Evolutionary conservation across 2,329 filamentous ascomycete genomes (phyloP).

Genomic region (Sarocladium kiliense): DNA sequence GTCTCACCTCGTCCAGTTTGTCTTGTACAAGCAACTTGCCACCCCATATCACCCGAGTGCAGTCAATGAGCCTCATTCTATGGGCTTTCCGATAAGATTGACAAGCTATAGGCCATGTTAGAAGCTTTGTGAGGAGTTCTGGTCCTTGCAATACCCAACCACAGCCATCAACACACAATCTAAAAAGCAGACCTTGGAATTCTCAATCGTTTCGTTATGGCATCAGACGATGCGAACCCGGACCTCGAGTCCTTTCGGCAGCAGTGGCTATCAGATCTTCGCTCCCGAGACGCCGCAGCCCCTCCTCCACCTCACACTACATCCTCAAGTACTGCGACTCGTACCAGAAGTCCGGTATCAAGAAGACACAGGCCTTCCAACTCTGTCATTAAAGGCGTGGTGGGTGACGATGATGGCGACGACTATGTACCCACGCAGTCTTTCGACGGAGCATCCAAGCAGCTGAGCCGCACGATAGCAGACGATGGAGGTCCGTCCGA

Average conservation of each 20-base stretch:
- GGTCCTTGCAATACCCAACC: too few species aligned
- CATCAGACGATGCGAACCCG: constrained; percentile 42
- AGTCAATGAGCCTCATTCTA: too few species aligned
- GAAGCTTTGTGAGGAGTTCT: too few species aligned
- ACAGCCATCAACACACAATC: too few species aligned
- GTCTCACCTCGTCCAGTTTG: too few species aligned
- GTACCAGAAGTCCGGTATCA: neutral
- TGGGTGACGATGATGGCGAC: constrained; percentile 28
- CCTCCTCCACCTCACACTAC: constrained; percentile 1
- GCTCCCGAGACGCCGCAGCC: constrained; percentile 25
- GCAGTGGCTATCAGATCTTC: constrained; percentile 80
- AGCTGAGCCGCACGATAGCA: constrained; percentile 13
- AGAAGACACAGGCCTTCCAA: constrained; percentile 10
- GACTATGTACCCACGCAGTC: constrained; percentile 25
- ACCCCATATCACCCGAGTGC: too few species aligned
- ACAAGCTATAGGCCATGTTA: too few species aligned
- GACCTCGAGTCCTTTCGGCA: constrained; percentile 83
- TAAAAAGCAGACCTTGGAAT: too few species aligned
- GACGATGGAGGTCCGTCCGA: constrained; percentile 11
- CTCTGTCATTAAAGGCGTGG: constrained; percentile 17
- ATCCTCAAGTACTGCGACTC: constrained; percentile 13
- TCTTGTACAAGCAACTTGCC: too few species aligned
- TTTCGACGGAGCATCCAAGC: constrained; percentile 24
- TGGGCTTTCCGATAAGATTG: too few species aligned
- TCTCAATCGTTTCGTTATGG: neutral